Evolutionary conservation across 495 filamentous ascomycete species (phyloP), one percentile per base, ranked within the genome.

Genomic region (Lindgomyces ingoldianus): DNA sequence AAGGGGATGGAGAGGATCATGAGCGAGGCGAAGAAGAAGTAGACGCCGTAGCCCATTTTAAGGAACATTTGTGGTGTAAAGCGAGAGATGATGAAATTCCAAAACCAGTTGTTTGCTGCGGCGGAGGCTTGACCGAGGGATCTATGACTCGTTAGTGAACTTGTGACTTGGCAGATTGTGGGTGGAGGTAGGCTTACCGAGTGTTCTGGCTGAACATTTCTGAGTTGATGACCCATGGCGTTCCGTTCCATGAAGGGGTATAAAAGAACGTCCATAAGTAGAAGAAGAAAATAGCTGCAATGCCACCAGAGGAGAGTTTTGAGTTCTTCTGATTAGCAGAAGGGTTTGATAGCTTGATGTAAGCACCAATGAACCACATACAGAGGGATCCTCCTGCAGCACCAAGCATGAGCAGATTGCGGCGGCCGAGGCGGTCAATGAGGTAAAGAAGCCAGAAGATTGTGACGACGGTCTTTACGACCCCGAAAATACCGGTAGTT

Each of bases 191-290:
- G 0, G 26, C 63, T 56, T 58, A 70, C 67, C 70, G 56, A 30
- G 71, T 73, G 39, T 70, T 70, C 55, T 70, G 67, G 51, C 70
- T 69, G 57, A 77, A 77, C 65, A 77, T 77, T 59, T 76, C 73
- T 14, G 69, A 70, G 50, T 74, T 74, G 59, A 74, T 57, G 30
- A 75, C 75, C 75, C 75, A 77, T 22, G 75, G 74, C 4, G 72
- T 75, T 10, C 86, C 87, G 72, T 91, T 90, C 87, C 88, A 91
- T 3, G 85, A 84, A 0, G 88, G 84, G 4, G 88, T 89, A 70
- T 91, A 91, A 75, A 88, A 90, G 8, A 84, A 84, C 3, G 88
- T 90, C 86, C 87, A 90, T 16, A 91, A 81, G 69, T 90, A 91
- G 77, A 90, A 90, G 81, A 91, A 89, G 78, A 89, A 88, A 47